Conservation (phyloP, 805 yeast species). For the Zygotorulaspora danielsina region DNA sequence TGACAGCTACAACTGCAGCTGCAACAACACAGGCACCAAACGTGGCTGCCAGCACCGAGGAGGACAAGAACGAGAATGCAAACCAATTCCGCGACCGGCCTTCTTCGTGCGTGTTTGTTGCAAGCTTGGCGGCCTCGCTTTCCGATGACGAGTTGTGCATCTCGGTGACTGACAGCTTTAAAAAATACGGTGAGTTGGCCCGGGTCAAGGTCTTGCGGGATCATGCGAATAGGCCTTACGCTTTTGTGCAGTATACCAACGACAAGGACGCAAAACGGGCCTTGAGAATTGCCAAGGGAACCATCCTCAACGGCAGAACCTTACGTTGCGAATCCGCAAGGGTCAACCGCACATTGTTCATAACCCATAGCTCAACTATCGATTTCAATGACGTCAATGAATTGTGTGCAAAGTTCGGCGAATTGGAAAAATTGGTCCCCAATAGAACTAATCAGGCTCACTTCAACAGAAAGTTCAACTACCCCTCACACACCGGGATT, state of each 20-base stretch:
- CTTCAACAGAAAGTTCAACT: constrained; percentile 17
- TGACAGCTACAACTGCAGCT: not conserved
- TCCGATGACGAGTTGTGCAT: constrained; percentile 68
- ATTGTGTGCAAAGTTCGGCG: constrained; percentile 57
- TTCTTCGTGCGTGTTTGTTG: constrained; percentile 84
- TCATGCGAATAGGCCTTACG: constrained; percentile 79
- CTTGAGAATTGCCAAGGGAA: constrained; percentile 61
- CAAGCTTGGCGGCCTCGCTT: constrained; percentile 62
- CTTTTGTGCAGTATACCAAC: constrained; percentile 79
- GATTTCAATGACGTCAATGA: constrained; percentile 36
- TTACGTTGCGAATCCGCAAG: constrained; percentile 88
- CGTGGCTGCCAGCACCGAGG: not conserved
- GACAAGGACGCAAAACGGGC: constrained; percentile 70
- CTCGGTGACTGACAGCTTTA: constrained; percentile 65
- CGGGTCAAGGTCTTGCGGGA: constrained; percentile 82
- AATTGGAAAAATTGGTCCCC: constrained; percentile 62
- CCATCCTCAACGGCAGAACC: constrained; percentile 64
- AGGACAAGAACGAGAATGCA: constrained; percentile 2
- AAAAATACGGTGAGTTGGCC: constrained; percentile 64
- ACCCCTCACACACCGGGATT: constrained; percentile 27
- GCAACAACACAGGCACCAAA: not conserved
- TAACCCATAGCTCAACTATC: constrained; percentile 37
- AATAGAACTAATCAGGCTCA: constrained; percentile 31
- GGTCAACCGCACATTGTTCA: constrained; percentile 79
- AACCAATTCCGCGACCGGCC: constrained; percentile 54